phyloP scores from a whole-genome alignment of 2,329 filamentous ascomycete genomes.

The Clonostachys solani region DNA sequence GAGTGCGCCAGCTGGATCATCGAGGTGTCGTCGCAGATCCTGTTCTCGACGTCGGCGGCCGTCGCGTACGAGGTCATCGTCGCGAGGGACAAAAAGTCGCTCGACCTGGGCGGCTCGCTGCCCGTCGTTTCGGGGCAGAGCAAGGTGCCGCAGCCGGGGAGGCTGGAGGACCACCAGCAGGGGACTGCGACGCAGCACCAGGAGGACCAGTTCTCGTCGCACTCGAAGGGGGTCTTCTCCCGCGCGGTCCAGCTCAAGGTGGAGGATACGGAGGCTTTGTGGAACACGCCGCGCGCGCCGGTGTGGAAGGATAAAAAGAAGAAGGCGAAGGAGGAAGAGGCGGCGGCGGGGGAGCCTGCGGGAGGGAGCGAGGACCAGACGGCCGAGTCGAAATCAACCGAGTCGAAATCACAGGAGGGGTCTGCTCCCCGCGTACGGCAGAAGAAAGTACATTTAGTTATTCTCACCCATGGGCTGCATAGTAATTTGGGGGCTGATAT shows the following conservation, averaged over 20 bases:
- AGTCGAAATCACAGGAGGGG: slow-evolving; percentile 9
- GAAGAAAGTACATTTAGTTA: slow-evolving; percentile 84
- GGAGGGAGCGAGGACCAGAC: slow-evolving; percentile 18
- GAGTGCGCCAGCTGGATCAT: slow-evolving; percentile 79
- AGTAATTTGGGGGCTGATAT: slow-evolving; percentile 96
- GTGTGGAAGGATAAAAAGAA: slow-evolving; percentile 44
- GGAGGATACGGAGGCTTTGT: slow-evolving; percentile 84
- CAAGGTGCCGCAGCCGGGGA: slow-evolving; percentile 60
- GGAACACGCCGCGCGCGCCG: slow-evolving; percentile 87
- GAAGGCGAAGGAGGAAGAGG: slow-evolving; percentile 19
- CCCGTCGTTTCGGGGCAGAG: slow-evolving; percentile 38
- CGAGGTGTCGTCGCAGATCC: slow-evolving; percentile 86
- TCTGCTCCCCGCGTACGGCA: slow-evolving; percentile 35
- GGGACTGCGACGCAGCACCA: slow-evolving; percentile 33
- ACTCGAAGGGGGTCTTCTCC: slow-evolving; percentile 77
- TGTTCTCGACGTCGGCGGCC: slow-evolving; percentile 85
- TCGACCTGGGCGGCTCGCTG: slow-evolving; percentile 54
- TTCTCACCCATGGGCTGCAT: slow-evolving; percentile 91
- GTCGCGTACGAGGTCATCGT: slow-evolving; percentile 87
- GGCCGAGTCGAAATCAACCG: slow-evolving; percentile 22
- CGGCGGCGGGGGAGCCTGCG: slow-evolving; percentile 9
- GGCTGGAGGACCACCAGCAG: slow-evolving; percentile 72
- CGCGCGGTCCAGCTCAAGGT: slow-evolving; percentile 73
- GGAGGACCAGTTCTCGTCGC: slow-evolving; percentile 55
- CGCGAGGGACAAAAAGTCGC: slow-evolving; percentile 78